These are phyloP conservation scores for Cadophora luteo-olivacea DNA, from an alignment of 2,329 filamentous ascomycete genomes.

Conservation along the genomic window DNA sequence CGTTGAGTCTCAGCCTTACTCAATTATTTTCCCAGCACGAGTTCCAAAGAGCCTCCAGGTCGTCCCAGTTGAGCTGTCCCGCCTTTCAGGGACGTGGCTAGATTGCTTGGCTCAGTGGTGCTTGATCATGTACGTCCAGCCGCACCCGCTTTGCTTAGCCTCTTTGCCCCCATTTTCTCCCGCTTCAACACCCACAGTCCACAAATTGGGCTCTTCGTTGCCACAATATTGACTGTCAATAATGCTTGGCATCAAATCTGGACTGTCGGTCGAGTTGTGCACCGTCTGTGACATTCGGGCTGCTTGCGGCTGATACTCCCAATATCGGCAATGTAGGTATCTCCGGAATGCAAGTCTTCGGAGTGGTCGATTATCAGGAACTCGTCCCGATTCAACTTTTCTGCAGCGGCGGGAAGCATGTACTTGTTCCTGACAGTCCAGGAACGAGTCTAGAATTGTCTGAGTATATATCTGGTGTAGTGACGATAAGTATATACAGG, in stretches of 20 bases:
- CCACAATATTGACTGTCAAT: background rate
- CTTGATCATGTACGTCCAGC: conserved; percentile 12
- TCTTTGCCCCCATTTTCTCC: too few species aligned
- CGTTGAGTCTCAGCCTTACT: background rate
- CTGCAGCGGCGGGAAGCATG: too few species aligned
- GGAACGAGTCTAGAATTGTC: background rate
- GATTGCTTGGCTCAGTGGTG: conserved; percentile 13
- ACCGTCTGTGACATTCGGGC: background rate
- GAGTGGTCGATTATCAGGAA: conserved; percentile 4
- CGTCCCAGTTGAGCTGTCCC: background rate
- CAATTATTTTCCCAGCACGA: background rate
- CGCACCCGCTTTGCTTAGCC: background rate
- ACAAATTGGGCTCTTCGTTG: background rate
- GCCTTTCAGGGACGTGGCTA: background rate
- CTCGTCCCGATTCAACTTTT: too few species aligned
- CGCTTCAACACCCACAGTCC: background rate
- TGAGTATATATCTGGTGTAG: background rate
- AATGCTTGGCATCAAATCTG: background rate
- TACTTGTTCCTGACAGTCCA: background rate
- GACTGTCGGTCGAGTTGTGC: background rate
- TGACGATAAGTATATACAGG: conserved; percentile 4
- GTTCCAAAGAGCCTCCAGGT: background rate
- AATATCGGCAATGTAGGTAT: background rate
- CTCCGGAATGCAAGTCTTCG: background rate
- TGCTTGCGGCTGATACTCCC: background rate